Evolutionary conservation across 345 rosid species (phyloP).

Genomic region (Streptanthus diversifolius): DNA sequence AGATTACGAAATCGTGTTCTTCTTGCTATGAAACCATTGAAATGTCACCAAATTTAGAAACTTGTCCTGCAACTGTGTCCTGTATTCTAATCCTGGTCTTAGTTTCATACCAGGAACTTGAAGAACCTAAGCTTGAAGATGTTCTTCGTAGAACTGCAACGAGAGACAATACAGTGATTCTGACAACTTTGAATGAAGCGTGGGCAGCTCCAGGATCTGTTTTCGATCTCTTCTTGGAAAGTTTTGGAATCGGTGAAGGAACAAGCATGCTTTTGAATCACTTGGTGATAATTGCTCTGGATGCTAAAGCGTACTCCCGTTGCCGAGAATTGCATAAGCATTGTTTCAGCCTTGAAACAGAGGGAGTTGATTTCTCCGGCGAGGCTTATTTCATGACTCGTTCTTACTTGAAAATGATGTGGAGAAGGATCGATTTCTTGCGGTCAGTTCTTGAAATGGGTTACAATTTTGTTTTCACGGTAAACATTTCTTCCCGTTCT

Average conservation of each 20-base stretch:
- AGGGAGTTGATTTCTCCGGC: constrained; percentile 58
- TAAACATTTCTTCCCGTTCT: constrained; percentile 21
- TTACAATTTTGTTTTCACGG: constrained; percentile 85
- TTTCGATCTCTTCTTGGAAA: constrained; percentile 69
- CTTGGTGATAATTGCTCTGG: constrained; percentile 72
- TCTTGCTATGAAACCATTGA: too few relatives aligned
- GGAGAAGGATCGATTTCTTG: constrained; percentile 82
- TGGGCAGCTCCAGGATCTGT: constrained; percentile 72
- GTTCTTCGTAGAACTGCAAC: constrained; percentile 60
- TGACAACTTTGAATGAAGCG: constrained; percentile 79
- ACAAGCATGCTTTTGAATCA: constrained; percentile 63
- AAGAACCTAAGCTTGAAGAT: constrained; percentile 51
- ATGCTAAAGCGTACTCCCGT: constrained; percentile 57
- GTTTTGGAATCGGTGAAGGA: constrained; percentile 62
- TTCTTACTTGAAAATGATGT: constrained; percentile 84
- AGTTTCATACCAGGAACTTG: not conserved
- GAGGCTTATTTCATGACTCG: constrained; percentile 89
- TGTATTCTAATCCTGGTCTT: not conserved
- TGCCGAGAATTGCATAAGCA: constrained; percentile 54
- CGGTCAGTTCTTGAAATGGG: constrained; percentile 79
- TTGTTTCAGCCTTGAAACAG: constrained; percentile 66
- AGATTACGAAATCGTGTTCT: not conserved
- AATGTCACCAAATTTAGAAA: not conserved
- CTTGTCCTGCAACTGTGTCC: not conserved
- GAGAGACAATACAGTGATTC: constrained; percentile 56